Evolutionary conservation across 164 flowering plant genomes (phyloP).

Genomic region (Umbilicus rupestris): DNA sequence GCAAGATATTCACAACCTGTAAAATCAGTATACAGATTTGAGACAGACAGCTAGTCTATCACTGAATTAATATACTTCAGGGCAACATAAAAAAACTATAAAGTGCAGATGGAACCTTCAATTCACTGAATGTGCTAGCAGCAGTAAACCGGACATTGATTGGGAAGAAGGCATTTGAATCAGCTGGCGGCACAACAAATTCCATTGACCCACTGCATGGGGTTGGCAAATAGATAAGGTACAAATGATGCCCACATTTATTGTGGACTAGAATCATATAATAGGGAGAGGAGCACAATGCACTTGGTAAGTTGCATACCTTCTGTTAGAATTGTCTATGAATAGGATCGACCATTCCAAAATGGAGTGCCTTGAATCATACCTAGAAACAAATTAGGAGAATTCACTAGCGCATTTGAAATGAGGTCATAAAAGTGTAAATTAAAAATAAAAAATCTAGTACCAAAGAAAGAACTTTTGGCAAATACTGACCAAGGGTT

Average conservation of each 20-base stretch:
- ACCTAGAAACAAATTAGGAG: constrained; percentile 36
- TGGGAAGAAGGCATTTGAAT: constrained; percentile 80
- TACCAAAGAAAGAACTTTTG: background rate
- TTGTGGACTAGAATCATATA: background rate
- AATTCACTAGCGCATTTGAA: background rate
- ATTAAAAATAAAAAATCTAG: background rate
- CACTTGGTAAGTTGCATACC: constrained; percentile 32
- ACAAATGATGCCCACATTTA: background rate
- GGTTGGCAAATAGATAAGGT: background rate
- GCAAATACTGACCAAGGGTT: background rate
- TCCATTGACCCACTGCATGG: constrained; percentile 92
- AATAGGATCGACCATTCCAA: constrained; percentile 94
- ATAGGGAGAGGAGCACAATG: background rate
- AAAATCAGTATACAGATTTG: background rate
- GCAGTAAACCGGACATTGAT: constrained; percentile 81
- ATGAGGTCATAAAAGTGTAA: too few relatives aligned
- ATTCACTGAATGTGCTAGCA: constrained; percentile 71
- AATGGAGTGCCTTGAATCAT: constrained; percentile 64
- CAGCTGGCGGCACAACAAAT: constrained; percentile 91
- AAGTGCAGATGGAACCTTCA: constrained; percentile 51
- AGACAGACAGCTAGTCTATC: too few relatives aligned
- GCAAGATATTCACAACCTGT: constrained; percentile 15
- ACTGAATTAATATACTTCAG: too few relatives aligned
- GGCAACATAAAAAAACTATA: too few relatives aligned
- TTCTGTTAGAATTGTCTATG: constrained; percentile 84